These are phyloP conservation scores for Artemisia tridentata DNA, from an alignment of 129 eudicot genomes.

Conservation along the genomic window DNA sequence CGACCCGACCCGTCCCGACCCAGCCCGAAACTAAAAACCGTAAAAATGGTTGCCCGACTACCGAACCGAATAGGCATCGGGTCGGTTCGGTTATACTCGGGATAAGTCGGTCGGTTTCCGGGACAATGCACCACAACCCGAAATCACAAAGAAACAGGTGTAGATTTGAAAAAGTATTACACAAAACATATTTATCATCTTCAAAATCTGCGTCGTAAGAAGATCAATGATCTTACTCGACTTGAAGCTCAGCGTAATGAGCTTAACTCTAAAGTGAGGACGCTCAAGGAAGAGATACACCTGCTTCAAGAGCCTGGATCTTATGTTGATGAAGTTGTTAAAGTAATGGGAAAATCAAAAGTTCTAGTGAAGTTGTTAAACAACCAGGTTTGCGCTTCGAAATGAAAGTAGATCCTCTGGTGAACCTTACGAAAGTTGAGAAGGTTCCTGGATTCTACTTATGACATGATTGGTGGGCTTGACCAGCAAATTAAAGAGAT, in stretches of 20 bases:
- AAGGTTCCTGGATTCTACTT: slow-evolving; percentile 94
- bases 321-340: slow-evolving; percentile 95
- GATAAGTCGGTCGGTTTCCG: no score
- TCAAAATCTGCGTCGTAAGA: slow-evolving; percentile 61
- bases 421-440: slow-evolving; percentile 92
- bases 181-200: slow-evolving; percentile 61
- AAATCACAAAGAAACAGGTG: slow-evolving; percentile 61
- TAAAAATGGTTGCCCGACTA: no score
- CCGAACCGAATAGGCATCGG: no score
- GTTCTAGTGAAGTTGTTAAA: slow-evolving; percentile 83
- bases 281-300: slow-evolving; percentile 80
- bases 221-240: slow-evolving; percentile 59
- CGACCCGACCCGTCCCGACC: no score
- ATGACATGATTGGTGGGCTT: slow-evolving; percentile 96
- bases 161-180: slow-evolving; percentile 68
- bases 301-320: slow-evolving; percentile 96
- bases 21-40: no score
- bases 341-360: slow-evolving; percentile 93
- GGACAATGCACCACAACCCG: no score
- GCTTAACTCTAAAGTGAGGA: slow-evolving; percentile 72
- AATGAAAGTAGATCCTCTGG: slow-evolving; percentile 92
- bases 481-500: slow-evolving; percentile 96
- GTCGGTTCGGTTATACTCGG: no score
- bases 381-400: slow-evolving; percentile 88
- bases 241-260: slow-evolving; percentile 85